These are phyloP conservation scores for Coleophoma eucalyptorum DNA, from an alignment of 2,329 filamentous ascomycete genomes.

Conservation along the genomic window DNA sequence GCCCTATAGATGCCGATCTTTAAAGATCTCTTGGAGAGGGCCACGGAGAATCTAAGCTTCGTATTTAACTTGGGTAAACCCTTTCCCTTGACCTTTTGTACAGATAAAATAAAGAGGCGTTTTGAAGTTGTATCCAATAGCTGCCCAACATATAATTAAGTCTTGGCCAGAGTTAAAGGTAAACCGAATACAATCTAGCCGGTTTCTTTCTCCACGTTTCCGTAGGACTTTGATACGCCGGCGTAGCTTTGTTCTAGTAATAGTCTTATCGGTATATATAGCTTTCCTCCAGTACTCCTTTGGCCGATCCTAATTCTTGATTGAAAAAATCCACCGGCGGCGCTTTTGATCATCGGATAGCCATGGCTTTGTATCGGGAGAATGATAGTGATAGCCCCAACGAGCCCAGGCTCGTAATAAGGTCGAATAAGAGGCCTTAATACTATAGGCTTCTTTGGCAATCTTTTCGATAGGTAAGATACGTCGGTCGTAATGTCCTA, in stretches of 20 bases:
- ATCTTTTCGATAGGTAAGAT: not conserved
- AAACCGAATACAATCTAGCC: not conserved
- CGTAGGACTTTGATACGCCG: not conserved
- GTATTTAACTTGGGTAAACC: constrained; percentile 13
- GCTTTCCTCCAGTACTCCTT: not conserved
- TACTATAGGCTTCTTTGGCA: not conserved
- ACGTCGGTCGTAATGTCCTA: not conserved
- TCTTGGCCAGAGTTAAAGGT: constrained; percentile 4
- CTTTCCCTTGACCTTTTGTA: constrained; percentile 12
- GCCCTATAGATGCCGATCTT: constrained; percentile 9
- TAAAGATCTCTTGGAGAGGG: no score
- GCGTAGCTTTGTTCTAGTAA: not conserved
- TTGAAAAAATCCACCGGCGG: not conserved
- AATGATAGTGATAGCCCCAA: not conserved
- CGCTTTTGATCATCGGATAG: not conserved
- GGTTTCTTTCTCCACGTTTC: not conserved
- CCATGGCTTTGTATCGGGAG: not conserved
- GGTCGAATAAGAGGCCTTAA: not conserved
- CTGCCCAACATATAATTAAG: constrained; percentile 4
- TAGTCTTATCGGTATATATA: not conserved
- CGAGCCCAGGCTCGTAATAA: no score
- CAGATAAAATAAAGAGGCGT: constrained; percentile 6
- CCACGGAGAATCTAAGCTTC: constrained; percentile 6
- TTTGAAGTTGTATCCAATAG: constrained; percentile 12
- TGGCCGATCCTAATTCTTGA: not conserved